Percentiles rank a stretch among this genome's conserved stretches.
phyloP scores from a whole-genome alignment of 306 rosid genomes.

The Chamaecrista fasciculata region DNA sequence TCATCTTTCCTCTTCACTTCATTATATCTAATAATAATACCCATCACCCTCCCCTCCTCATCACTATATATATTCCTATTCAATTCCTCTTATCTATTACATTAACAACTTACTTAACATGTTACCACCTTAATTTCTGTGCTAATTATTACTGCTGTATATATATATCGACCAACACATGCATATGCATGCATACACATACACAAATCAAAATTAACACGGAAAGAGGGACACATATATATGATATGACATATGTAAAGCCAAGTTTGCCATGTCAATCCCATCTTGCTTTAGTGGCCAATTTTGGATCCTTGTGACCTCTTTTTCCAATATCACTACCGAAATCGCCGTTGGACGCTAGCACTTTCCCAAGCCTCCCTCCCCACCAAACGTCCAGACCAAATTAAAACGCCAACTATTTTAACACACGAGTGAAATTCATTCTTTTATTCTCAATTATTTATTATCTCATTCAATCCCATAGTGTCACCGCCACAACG shows the following conservation, averaged over 20 bases:
- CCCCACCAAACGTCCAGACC: too few species aligned
- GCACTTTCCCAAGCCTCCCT: slow-evolving; percentile 56
- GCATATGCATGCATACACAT: too few species aligned
- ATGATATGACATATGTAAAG: too few species aligned
- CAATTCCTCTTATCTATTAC: too few species aligned
- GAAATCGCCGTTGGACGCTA: slow-evolving; percentile 42
- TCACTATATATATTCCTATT: too few species aligned
- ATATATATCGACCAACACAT: too few species aligned
- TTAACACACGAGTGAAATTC: slow-evolving; percentile 41
- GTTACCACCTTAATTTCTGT: too few species aligned
- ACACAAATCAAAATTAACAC: slow-evolving; percentile 31
- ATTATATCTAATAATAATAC: neutral
- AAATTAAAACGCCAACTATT: slow-evolving; percentile 33
- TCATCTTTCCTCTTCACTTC: neutral
- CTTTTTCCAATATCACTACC: slow-evolving; percentile 57
- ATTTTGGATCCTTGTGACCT: slow-evolving; percentile 59
- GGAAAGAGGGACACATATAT: slow-evolving; percentile 3
- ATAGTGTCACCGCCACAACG: too few species aligned
- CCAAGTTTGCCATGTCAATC: slow-evolving; percentile 47
- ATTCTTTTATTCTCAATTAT: slow-evolving; percentile 33
- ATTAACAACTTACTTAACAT: too few species aligned
- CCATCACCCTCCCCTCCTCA: too few species aligned
- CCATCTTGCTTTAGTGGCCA: slow-evolving; percentile 45
- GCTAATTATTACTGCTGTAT: too few species aligned
- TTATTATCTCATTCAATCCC: too few species aligned